Evolutionary conservation across 805 yeast species (phyloP), one percentile per base, ranked within the genome.

Genomic region (Lipomyces orientalis): DNA sequence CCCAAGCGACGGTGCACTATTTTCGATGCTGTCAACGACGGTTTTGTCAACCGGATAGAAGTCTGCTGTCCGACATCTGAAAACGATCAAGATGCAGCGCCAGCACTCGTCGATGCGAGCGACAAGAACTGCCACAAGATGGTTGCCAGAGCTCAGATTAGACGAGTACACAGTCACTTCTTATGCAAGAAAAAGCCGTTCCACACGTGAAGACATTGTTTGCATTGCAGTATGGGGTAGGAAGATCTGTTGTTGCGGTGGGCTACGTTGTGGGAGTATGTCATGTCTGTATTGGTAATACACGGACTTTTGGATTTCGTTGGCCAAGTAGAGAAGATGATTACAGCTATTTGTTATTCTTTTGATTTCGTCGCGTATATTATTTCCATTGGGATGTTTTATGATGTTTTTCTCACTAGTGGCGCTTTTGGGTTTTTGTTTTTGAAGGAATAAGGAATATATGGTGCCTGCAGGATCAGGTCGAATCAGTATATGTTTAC

Each of bases 1-100:
- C 98, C 99, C 14, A 81, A 79, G 39, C 83, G 86, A 58, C 85
- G 99, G 79, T 91, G 93, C 70, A 84, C 88, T 54, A 89, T 94
- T 65, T 85, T 85, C 66, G 90, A 87, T 58, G 91, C 94, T 62
- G 79, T 92, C 67, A 82, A 78, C 29, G 98, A 94, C 79, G 97
- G 97, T 2, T 81, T 93, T 61, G 80, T 95, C 70, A 84, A 81
- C 58, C 64, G 67, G 16, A 61, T 71, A 35, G 76, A 73, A 56
- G 56, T 71, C 34, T 73, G 75, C 62, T 73, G 73, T 54, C 54
- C 31, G 39, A 56, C 71, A 9, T 19, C 59, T n/a, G 65, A 61
- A 5, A 16, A 29, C 58, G 69, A 63, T 43, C 37, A 14, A 14
- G 37, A 25, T 14, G 19, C 49, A 25, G 2, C 43, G 14, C 62